phyloP scores from a whole-genome alignment of 768 basidiomycete genomes.

The Hygrocybe coccinea region DNA sequence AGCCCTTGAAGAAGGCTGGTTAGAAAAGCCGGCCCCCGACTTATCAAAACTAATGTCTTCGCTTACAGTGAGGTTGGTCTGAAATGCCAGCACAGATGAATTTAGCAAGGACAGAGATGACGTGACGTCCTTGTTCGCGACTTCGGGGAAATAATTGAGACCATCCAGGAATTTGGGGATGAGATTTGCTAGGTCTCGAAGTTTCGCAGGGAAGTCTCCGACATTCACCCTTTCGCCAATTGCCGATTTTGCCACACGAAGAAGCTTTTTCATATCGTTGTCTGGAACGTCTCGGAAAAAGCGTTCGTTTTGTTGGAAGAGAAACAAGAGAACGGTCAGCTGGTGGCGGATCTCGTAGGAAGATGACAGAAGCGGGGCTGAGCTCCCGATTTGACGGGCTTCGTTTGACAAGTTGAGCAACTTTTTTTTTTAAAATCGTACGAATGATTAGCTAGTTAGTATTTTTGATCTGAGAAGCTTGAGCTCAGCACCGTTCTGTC shows the following conservation, averaged over 20 bases:
- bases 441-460: no score
- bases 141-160: conserved; percentile 76
- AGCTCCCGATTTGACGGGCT: conserved; percentile 70
- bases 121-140: conserved; percentile 59
- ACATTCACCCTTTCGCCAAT: conserved; percentile 55
- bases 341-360: conserved; percentile 67
- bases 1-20: conserved; percentile 46
- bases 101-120: conserved; percentile 27
- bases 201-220: conserved; percentile 62
- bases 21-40: neutral
- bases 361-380: conserved; percentile 71
- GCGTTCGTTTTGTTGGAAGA: conserved; percentile 72
- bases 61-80: conserved; percentile 62
- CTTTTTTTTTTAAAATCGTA: conserved; percentile 38
- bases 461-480: no score
- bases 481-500: no score
- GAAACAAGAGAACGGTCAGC: conserved; percentile 60
- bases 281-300: conserved; percentile 42
- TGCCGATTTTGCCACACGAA: conserved; percentile 49
- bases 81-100: conserved; percentile 59
- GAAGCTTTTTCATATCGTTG: conserved; percentile 60
- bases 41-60: neutral
- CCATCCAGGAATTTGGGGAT: conserved; percentile 64
- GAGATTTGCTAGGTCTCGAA: conserved; percentile 58
- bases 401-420: conserved; percentile 74